These are phyloP conservation scores for Ceratobasidium sp. DNA, from an alignment of 1,284 basidiomycete genomes.

Conservation along the genomic window DNA sequence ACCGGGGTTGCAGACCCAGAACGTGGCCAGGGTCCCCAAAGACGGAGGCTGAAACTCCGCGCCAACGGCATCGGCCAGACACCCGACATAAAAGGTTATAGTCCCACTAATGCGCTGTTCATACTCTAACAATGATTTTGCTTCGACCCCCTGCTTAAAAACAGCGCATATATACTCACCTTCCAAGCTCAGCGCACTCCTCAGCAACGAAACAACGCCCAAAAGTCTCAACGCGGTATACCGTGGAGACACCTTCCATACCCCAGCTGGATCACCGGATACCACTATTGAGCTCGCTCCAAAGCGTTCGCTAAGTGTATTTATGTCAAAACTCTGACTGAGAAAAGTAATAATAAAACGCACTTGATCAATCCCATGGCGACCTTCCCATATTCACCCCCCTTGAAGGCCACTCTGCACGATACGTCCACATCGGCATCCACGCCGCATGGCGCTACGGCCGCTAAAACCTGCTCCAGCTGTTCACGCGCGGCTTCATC, in stretches of 20 bases:
- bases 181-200: conserved; percentile 76
- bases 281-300: conserved; percentile 35
- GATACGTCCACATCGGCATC: conserved; percentile 68
- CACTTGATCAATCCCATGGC: conserved; percentile 31
- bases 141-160: neutral
- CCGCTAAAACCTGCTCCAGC: conserved; percentile 53
- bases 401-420: conserved; percentile 56
- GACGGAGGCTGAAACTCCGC: conserved; percentile 70
- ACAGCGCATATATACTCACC: conserved; percentile 58
- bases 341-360: neutral
- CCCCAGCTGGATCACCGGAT: conserved; percentile 50
- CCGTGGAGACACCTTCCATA: conserved; percentile 77
- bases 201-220: conserved; percentile 72
- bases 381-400: conserved; percentile 51
- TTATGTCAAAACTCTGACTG: neutral
- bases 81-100: conserved; percentile 79
- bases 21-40: conserved; percentile 74
- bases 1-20: conserved; percentile 82
- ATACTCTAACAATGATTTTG: conserved; percentile 61
- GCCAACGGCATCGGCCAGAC: conserved; percentile 70
- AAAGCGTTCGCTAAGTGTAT: conserved; percentile 4
- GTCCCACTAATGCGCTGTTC: conserved; percentile 74
- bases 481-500: neutral
- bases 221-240: conserved; percentile 76
- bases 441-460: conserved; percentile 60